Evolutionary conservation across 257 asterid species (phyloP).

Genomic region (Scutellaria barbata): DNA sequence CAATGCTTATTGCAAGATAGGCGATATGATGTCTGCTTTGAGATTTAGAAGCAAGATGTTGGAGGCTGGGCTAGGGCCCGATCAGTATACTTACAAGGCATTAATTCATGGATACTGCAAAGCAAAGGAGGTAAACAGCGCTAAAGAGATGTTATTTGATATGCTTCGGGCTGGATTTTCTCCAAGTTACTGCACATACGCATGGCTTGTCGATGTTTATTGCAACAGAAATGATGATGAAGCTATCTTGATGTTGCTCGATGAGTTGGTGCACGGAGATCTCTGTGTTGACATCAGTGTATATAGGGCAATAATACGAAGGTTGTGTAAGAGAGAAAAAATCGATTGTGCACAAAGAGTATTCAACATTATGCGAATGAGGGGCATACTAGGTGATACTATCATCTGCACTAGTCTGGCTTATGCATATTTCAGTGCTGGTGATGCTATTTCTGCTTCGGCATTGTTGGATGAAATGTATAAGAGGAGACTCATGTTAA

Average conservation of each 20-base stretch:
- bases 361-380: slow-evolving; percentile 57
- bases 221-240: slow-evolving; percentile 56
- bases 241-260: slow-evolving; percentile 54
- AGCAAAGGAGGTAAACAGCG: slow-evolving; percentile 53
- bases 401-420: slow-evolving; percentile 62
- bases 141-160: slow-evolving; percentile 60
- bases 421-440: slow-evolving; percentile 63
- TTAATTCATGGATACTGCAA: slow-evolving; percentile 81
- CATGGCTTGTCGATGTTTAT: slow-evolving; percentile 76
- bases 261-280: slow-evolving; percentile 66
- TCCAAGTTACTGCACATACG: slow-evolving; percentile 61
- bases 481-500: slow-evolving; percentile 70
- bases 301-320: slow-evolving; percentile 70
- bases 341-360: slow-evolving; percentile 63
- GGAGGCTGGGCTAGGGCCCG: slow-evolving; percentile 76
- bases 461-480: slow-evolving; percentile 77
- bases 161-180: slow-evolving; percentile 68
- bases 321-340: slow-evolving; percentile 73
- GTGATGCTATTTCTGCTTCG: slow-evolving; percentile 49
- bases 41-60: slow-evolving; percentile 70
- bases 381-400: slow-evolving; percentile 73
- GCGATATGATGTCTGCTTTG: slow-evolving; percentile 77
- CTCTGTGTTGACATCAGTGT: slow-evolving; percentile 65
- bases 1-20: slow-evolving; percentile 84
- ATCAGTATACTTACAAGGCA: slow-evolving; percentile 81